These are phyloP conservation scores for Panicum virgatum DNA, from an alignment of 202 grass and related monocot genomes.

Conservation along the genomic window DNA sequence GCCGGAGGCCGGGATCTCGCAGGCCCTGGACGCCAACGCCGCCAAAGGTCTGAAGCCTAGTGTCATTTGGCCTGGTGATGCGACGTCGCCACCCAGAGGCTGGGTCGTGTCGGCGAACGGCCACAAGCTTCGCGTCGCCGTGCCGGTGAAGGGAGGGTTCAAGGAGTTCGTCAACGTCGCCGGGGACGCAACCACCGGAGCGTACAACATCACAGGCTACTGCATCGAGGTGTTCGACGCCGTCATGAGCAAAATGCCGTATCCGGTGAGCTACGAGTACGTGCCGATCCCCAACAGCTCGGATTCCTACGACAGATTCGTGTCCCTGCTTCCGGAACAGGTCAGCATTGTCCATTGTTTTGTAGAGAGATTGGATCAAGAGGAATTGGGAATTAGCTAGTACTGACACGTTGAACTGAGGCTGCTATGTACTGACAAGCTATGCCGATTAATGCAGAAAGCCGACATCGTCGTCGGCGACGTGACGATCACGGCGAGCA, in stretches of 20 bases:
- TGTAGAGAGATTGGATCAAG: too few relatives aligned
- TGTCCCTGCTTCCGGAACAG: constrained; percentile 34
- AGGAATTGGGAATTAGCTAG: too few relatives aligned
- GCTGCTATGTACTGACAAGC: too few relatives aligned
- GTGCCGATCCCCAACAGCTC: constrained; percentile 16
- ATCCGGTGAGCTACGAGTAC: constrained; percentile 44
- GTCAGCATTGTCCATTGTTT: too few relatives aligned
- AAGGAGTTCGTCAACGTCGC: constrained; percentile 64
- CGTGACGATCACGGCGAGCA: constrained; percentile 60
- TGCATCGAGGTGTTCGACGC: constrained; percentile 79
- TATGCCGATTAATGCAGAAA: constrained; percentile 27
- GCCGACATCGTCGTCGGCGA: constrained; percentile 62
- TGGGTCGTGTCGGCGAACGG: constrained; percentile 59
- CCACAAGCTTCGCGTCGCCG: constrained; percentile 44
- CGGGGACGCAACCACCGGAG: neutral
- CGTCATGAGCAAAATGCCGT: constrained; percentile 49
- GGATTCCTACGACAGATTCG: constrained; percentile 51
- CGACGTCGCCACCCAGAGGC: constrained; percentile 38
- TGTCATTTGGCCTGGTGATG: constrained; percentile 64
- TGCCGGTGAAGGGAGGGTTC: constrained; percentile 75
- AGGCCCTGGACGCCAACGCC: neutral
- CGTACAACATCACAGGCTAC: constrained; percentile 48
- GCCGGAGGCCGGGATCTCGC: constrained; percentile 30
- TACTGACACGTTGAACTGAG: too few relatives aligned
- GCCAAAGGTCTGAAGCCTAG: constrained; percentile 16